Evolutionary conservation across 2,329 filamentous ascomycete genomes (phyloP), one percentile per base, ranked within the genome.

Genomic region (Sarocladiaceae sp.): DNA sequence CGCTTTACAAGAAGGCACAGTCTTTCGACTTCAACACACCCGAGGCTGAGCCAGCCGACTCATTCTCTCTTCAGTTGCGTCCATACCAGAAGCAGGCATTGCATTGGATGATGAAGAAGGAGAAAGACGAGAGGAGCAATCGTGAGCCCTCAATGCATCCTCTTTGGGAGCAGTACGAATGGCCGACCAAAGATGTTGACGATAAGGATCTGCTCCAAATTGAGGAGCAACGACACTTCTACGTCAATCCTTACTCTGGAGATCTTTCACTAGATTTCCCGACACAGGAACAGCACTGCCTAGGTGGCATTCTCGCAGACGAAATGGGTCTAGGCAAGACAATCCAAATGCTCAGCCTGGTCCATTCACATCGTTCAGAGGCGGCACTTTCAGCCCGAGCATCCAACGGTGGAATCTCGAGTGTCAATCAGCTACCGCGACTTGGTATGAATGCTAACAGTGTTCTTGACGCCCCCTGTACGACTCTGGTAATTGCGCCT

Each of bases 251-350:
- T 0, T 98, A 98, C 61, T 96, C 90, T 6, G 93, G 93, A 7
- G 91, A 97, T 53, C 69, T 98, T 43, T 94, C 89, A 2, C 70
- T 97, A 0, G 82, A 95, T 5, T 98, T 98, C 52, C 93, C 93
- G 1, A 78, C 82, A 2, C 93, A 98, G 59, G 88, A 97, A 56
- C 93, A 97, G 58, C 88, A 94, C 59, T 98, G 93, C 53, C 71
- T 95, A 0, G 93, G 93, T 34, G 93, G 93, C 5, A 87, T 98
- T 46, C 69, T 98, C 33, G 93, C 93, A 7, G 93, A 98, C 56
- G 86, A 97, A 64, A 98, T 98, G 93, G 93, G 93, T 37, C 72
- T 98, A 2, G 93, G 93, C 26, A 98, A 98, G 68, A 98, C 93
- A 0, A 97, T 98, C 44, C 91, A 98, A 59, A 97, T 98, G 89